Conservation (phyloP, 352 stramenopile species). For the Salisapilia sapeloensis region DNA sequence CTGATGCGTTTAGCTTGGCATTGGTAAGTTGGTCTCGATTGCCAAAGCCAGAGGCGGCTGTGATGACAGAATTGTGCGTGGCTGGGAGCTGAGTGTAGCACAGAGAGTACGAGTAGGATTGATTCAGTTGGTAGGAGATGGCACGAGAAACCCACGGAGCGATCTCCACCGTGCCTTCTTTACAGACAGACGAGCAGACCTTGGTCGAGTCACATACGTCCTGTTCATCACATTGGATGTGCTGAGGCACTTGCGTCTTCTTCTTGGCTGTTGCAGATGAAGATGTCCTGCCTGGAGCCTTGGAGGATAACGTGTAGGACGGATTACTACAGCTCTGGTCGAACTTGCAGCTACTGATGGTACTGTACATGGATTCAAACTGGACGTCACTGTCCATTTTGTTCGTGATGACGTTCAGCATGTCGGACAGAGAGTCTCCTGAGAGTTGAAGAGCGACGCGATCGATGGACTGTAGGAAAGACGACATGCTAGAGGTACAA, state of each 20-base stretch:
- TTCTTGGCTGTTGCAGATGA: constrained; percentile 10
- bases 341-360: constrained; percentile 22
- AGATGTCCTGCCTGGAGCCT: too few species aligned
- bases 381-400: constrained; percentile 6
- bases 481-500: constrained; percentile 15
- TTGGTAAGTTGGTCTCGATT: constrained; percentile 66
- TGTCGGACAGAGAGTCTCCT: constrained; percentile 23
- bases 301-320: constrained; percentile 13
- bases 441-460: constrained; percentile 18
- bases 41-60: constrained; percentile 41
- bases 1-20: constrained; percentile 25
- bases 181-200: constrained; percentile 46
- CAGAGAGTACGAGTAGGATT: constrained; percentile 48
- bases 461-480: constrained; percentile 31
- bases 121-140: constrained; percentile 44
- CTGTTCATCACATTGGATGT: constrained; percentile 31
- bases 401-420: constrained; percentile 37
- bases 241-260: constrained; percentile 5
- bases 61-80: constrained; percentile 68
- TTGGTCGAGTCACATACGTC: constrained; percentile 36
- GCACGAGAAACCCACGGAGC: constrained; percentile 35
- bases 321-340: constrained; percentile 16
- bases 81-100: constrained; percentile 46
- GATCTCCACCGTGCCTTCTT: constrained; percentile 31
- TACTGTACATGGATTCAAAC: constrained; percentile 21